Base-by-base conservation (phyloP, 2,329 filamentous ascomycete species). In the Cercospora sesami region DNA sequence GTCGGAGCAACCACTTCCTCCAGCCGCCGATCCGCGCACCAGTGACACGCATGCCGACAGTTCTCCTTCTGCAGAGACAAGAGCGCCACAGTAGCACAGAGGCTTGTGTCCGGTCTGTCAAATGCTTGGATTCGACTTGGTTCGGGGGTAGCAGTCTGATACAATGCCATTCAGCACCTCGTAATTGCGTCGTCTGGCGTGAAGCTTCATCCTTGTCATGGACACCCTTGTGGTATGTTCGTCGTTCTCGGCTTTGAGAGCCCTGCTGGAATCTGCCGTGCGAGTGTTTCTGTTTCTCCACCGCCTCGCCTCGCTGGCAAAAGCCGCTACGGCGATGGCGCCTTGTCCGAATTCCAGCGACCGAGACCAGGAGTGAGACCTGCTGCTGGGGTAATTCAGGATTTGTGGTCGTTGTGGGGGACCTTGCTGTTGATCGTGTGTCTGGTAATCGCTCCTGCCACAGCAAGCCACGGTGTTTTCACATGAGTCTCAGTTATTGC, bases 111-210 rank as follows among this genome's bases (percentile, higher is more conserved):
- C 28, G 53, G 53, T 26, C 30, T 28, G 53, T 28, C 30, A 58
- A 33, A 58, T 58, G 53, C 26, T 16, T 58, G 53, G 18, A 61
- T 14, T 16, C 4, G n/a, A 61, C 16, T 21, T 39, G 33, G 18
- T 61, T 8, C 36, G n/a, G n/a, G n/a, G 26, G 60, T 51, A 53
- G 60, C 39, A 63, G 39, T 63, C 60, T 63, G 60, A 63, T 63
- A 63, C 60, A 63, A 63, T 63, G 33, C 21, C 23, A 62, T 51
- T 51, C 18, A 42, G 16, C 6, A 8, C 36, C 36, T 39, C 36
- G 36, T n/a, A 39, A 39, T 39, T 28, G 5, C 26, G 26, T 33
- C 31, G 31, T 33, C 31, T 10, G 31, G 9, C 31, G 31, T 33
- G 31, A 33, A 36, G 31, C 33, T 36, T 36, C 0, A 39, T n/a